A percentile compares a stretch with the other conserved stretches of the same genome.
phyloP scores from a whole-genome alignment of 1,284 basidiomycete species.

The Pseudozyma flocculosa region DNA sequence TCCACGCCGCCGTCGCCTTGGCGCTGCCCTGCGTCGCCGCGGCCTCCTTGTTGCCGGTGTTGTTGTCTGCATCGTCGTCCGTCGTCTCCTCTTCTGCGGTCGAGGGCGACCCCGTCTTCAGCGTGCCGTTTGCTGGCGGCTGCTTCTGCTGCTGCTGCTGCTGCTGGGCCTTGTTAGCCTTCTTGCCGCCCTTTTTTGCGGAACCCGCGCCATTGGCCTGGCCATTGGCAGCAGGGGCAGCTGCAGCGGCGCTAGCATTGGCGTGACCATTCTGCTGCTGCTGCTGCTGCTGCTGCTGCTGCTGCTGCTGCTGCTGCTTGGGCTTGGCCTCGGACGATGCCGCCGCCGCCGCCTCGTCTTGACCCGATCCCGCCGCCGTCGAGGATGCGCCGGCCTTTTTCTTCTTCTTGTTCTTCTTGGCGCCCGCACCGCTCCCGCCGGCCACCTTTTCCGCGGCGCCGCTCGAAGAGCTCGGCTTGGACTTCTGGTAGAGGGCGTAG shows the following conservation, averaged over 20 bases:
- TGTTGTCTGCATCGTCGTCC: neutral
- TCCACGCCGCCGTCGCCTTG: constrained; percentile 3
- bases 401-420: constrained; percentile 21
- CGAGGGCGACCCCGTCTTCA: too few species aligned
- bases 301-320: too few species aligned
- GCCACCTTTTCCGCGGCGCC: constrained; percentile 5
- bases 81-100: too few species aligned
- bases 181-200: constrained; percentile 14
- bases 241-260: too few species aligned
- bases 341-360: too few species aligned
- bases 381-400: neutral
- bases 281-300: neutral
- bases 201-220: too few species aligned
- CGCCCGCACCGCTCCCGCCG: constrained; percentile 7
- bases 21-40: neutral
- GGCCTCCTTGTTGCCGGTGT: neutral
- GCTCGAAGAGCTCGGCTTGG: neutral
- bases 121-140: neutral
- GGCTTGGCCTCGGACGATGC: too few species aligned
- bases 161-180: constrained; percentile 6
- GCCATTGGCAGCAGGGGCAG: neutral
- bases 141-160: constrained; percentile 2
- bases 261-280: neutral
- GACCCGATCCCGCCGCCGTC: too few species aligned
- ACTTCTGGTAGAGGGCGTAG: constrained; percentile 2